These are phyloP conservation scores for Hemileccinum impolitum DNA, from an alignment of 768 basidiomycete genomes.

Conservation along the genomic window DNA sequence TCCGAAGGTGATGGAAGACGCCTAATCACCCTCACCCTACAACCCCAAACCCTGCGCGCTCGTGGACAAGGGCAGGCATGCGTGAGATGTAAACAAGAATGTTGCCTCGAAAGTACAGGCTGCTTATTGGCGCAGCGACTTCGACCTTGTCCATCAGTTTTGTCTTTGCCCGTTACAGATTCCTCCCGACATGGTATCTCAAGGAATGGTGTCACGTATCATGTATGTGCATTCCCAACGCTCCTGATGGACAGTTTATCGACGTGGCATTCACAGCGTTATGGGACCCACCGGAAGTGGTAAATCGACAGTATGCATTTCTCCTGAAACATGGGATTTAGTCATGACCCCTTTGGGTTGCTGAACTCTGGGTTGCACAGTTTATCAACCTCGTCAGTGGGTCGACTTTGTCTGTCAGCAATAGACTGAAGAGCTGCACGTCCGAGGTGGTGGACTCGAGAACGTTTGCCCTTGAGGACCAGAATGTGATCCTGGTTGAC, in stretches of 20 bases:
- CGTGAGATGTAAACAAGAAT: not conserved
- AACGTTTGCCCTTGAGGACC: constrained; percentile 43
- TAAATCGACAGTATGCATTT: constrained; percentile 30
- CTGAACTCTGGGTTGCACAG: constrained; percentile 15
- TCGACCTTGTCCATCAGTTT: not conserved
- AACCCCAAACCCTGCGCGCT: not conserved
- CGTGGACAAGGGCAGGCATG: not conserved
- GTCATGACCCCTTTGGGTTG: not conserved
- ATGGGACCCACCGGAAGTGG: constrained; percentile 37
- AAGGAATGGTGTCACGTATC: not conserved
- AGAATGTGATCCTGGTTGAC: constrained; percentile 47
- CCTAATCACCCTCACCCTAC: too few species aligned
- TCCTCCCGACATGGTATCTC: not conserved
- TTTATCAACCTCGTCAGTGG: constrained; percentile 54
- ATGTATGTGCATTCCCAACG: not conserved
- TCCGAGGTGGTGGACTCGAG: constrained; percentile 38
- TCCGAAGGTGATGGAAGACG: not conserved
- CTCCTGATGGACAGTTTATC: not conserved
- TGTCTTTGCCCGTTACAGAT: not conserved
- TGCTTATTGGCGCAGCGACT: not conserved
- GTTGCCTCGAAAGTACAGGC: not conserved
- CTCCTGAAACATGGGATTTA: not conserved
- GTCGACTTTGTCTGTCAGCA: constrained; percentile 43
- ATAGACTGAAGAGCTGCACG: constrained; percentile 49
- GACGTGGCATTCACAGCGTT: constrained; percentile 18